phyloP scores from a whole-genome alignment of 2,329 filamentous ascomycete species.

The Emmonsiellopsis sp. region DNA sequence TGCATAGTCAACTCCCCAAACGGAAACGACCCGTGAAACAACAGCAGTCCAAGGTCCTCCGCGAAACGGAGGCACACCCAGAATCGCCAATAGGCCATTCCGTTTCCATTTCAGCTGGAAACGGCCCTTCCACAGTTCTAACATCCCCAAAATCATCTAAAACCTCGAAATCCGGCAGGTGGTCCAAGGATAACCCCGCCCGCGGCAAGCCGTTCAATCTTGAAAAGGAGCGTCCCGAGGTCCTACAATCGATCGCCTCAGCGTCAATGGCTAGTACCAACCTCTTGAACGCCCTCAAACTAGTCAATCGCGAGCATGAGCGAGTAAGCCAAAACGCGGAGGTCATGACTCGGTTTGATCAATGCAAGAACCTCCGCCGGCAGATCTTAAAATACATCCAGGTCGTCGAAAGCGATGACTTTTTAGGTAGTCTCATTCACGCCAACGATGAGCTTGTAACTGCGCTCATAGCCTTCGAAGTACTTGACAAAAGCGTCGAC shows the following conservation, averaged over 20 bases:
- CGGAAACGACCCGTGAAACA: slow-evolving; percentile 63
- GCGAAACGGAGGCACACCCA: slow-evolving; percentile 56
- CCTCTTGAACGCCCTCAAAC: slow-evolving; percentile 73
- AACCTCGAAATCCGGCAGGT: slow-evolving; percentile 19
- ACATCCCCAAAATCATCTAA: slow-evolving; percentile 19
- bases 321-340: slow-evolving; percentile 75
- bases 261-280: slow-evolving; percentile 87
- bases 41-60: slow-evolving; percentile 71
- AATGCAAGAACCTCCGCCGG: slow-evolving; percentile 73
- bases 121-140: slow-evolving; percentile 28
- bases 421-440: slow-evolving; percentile 79
- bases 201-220: slow-evolving; percentile 61
- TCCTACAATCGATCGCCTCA: slow-evolving; percentile 82
- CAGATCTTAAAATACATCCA: slow-evolving; percentile 90
- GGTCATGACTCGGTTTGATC: slow-evolving; percentile 69
- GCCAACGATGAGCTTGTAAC: slow-evolving; percentile 95
- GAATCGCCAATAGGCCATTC: slow-evolving; percentile 28
- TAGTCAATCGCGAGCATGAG: slow-evolving; percentile 81
- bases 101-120: slow-evolving; percentile 29
- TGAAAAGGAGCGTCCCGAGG: slow-evolving; percentile 75
- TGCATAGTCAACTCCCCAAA: slow-evolving; percentile 63
- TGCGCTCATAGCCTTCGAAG: slow-evolving; percentile 87
- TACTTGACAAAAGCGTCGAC: slow-evolving; percentile 59
- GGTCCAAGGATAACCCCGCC: slow-evolving; percentile 48
- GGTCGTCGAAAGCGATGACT: slow-evolving; percentile 81